Evolutionary conservation across 805 yeast species (phyloP).

Genomic region (Myxozyma lipomycoides): DNA sequence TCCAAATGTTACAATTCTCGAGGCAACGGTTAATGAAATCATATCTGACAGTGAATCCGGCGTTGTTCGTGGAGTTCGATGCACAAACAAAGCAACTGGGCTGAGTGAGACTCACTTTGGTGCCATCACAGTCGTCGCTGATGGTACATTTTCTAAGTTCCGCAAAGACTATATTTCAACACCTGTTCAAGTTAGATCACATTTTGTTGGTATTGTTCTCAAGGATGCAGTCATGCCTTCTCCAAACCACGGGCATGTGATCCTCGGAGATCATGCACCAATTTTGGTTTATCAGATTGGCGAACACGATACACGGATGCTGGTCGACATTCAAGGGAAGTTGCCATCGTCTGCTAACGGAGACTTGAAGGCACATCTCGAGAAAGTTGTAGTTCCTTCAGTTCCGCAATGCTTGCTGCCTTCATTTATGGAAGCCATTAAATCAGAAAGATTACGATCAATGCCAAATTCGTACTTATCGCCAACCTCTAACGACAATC

Average conservation of each 20-base stretch:
- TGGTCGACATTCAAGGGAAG: slow-evolving; percentile 77
- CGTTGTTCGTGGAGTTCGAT: slow-evolving; percentile 73
- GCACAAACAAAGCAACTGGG: slow-evolving; percentile 33
- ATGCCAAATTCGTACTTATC: slow-evolving; percentile 94
- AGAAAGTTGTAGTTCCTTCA: slow-evolving; percentile 55
- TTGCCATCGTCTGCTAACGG: slow-evolving; percentile 63
- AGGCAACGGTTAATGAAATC: slow-evolving; percentile 76
- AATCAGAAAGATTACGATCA: slow-evolving; percentile 57
- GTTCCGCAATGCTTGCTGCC: slow-evolving; percentile 65
- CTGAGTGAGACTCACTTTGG: slow-evolving; percentile 50
- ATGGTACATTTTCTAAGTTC: slow-evolving; percentile 92
- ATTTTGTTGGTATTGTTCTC: slow-evolving; percentile 80
- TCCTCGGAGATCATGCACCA: slow-evolving; percentile 83
- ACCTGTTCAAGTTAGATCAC: slow-evolving; percentile 68
- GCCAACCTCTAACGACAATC: slow-evolving; percentile 61
- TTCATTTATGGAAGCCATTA: slow-evolving; percentile 63
- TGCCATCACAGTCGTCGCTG: slow-evolving; percentile 72
- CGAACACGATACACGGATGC: slow-evolving; percentile 74
- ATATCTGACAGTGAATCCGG: slow-evolving; percentile 50
- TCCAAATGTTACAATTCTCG: slow-evolving; percentile 61
- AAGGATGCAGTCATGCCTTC: slow-evolving; percentile 71
- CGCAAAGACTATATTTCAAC: slow-evolving; percentile 66
- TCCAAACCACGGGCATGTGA: slow-evolving; percentile 81
- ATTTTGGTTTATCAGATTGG: slow-evolving; percentile 84
- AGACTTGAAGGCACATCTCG: slow-evolving; percentile 59